Evolutionary conservation across 345 rosid species (phyloP).

Genomic region (Eucalyptus melliodora): DNA sequence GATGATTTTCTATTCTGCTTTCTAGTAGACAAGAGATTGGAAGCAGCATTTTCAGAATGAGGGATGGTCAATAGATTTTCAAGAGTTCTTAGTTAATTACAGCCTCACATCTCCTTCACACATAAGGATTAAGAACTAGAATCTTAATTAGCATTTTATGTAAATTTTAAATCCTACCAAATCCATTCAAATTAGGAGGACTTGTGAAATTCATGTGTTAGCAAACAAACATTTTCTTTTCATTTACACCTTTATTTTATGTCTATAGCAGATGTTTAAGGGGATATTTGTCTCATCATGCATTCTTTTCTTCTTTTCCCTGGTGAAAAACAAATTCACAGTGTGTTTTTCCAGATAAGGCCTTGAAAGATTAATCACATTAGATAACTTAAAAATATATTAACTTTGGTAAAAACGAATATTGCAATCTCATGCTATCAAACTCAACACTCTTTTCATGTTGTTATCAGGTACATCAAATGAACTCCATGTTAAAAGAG

Average conservation of each 20-base stretch:
- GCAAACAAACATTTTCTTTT: too few species aligned
- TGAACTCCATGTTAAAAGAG: not conserved
- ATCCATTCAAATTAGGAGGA: not conserved
- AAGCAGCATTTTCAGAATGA: not conserved
- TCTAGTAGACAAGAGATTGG: not conserved
- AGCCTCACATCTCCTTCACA: not conserved
- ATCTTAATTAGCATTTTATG: not conserved
- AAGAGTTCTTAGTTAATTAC: not conserved
- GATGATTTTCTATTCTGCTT: not conserved
- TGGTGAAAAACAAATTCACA: not conserved
- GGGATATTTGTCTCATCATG: too few species aligned
- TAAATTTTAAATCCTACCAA: not conserved
- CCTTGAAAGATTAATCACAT: not conserved
- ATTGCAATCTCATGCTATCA: not conserved
- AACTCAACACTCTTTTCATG: not conserved
- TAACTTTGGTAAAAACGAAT: not conserved
- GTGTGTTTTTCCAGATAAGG: not conserved
- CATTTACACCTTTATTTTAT: too few species aligned
- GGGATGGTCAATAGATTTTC: not conserved
- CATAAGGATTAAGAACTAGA: not conserved
- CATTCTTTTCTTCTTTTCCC: too few species aligned
- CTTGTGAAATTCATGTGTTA: not conserved
- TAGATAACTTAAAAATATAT: not conserved
- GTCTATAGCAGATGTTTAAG: accelerated
- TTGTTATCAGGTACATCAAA: too few species aligned